Percentiles rank a stretch among this genome's conserved stretches.
Conservation (phyloP, 2,329 filamentous ascomycete species). For the Talaromyces sp. region DNA sequence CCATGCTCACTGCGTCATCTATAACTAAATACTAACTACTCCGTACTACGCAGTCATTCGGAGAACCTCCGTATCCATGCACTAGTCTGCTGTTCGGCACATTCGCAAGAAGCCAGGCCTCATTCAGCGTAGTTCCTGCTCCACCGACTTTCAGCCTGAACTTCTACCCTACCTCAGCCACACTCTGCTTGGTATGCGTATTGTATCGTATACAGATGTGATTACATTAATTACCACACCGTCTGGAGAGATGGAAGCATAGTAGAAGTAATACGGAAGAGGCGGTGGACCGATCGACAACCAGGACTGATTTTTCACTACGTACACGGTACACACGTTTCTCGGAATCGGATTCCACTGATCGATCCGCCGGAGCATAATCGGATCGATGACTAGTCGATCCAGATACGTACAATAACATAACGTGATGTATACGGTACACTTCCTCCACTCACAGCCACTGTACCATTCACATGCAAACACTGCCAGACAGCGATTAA, state of each 20-base stretch:
- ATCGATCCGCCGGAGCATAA: background rate
- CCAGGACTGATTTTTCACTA: background rate
- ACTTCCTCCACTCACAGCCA: conserved; percentile 1
- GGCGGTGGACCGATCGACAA: conserved; percentile 1
- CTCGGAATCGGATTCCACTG: background rate
- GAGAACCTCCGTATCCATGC: conserved; percentile 1
- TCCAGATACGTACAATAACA: background rate
- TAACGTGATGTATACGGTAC: background rate
- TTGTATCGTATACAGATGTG: background rate
- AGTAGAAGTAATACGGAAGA: background rate
- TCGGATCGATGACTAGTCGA: background rate
- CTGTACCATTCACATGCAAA: background rate
- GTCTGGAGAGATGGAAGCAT: background rate
- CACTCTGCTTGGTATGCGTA: background rate
- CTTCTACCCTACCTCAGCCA: background rate
- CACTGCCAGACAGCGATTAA: background rate
- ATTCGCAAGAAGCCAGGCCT: background rate
- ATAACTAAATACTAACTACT: background rate
- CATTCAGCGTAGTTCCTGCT: background rate
- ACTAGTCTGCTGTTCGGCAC: background rate
- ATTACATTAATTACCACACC: background rate
- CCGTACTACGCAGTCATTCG: background rate
- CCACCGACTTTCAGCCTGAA: background rate
- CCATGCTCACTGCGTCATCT: background rate
- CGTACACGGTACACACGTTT: background rate